phyloP scores from a whole-genome alignment of 1,284 basidiomycete species.

The Erythrobasidium hasegawianum region DNA sequence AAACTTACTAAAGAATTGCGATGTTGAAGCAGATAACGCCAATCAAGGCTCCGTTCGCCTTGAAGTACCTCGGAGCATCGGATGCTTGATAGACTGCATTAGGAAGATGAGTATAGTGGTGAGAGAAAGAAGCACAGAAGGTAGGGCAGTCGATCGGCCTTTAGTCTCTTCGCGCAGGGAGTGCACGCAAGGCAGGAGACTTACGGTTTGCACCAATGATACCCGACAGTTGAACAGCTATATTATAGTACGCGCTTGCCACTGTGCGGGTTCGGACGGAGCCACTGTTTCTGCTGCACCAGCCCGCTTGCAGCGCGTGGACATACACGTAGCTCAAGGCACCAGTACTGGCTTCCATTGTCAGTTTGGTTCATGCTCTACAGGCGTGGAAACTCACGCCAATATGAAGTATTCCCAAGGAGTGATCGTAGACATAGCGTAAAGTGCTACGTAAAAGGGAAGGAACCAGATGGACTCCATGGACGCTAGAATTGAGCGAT shows the following conservation, averaged over 20 bases:
- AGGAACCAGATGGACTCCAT: conserved; percentile 38
- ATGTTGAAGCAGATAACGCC: conserved; percentile 38
- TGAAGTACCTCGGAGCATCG: conserved; percentile 55
- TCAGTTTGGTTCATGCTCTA: too few relatives aligned
- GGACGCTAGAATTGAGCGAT: conserved; percentile 36
- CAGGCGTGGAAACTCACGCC: too few relatives aligned
- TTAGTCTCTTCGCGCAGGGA: too few relatives aligned
- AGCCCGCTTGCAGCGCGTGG: conserved; percentile 38
- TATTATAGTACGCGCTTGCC: conserved; percentile 39
- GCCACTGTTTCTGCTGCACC: conserved; percentile 34
- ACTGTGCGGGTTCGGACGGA: conserved; percentile 39
- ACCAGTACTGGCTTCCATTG: neutral
- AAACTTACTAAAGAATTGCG: conserved; percentile 29
- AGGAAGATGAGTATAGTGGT: too few relatives aligned
- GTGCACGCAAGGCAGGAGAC: neutral
- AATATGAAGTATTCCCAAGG: conserved; percentile 38
- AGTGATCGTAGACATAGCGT: conserved; percentile 16
- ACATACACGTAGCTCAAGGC: conserved; percentile 33
- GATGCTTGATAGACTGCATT: conserved; percentile 54
- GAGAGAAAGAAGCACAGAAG: too few relatives aligned
- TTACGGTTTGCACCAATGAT: conserved; percentile 35
- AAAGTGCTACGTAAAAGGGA: conserved; percentile 30
- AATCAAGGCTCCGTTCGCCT: conserved; percentile 44
- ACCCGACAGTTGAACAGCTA: conserved; percentile 32
- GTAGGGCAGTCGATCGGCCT: too few relatives aligned